Evolutionary conservation across 768 basidiomycete species (phyloP), one percentile per base, ranked within the genome.

Genomic region (Floccularia luteovirens): DNA sequence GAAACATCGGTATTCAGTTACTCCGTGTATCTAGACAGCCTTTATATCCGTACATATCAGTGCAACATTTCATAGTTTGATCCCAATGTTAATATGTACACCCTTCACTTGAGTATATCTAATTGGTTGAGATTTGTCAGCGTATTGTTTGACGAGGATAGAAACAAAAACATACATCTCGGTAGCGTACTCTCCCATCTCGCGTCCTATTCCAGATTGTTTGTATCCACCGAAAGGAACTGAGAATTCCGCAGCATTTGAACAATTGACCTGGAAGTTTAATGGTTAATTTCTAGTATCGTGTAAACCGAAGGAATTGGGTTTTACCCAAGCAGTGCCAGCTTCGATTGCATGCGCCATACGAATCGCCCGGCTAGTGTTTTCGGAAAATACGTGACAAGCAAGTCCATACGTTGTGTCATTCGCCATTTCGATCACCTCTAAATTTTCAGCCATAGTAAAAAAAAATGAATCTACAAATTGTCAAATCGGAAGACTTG

Each of bases 381-480:
- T 69, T 51, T 70, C 62, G 33, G 82, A 74, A 66, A 87, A 88
- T 41, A 92, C 74, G 5, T 83, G 79, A 2, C 80, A 77, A 5
- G 84, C 87, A 21, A 91, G 73, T 30, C 90, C 90, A 61, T 89
- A 89, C 2, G 36, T 66, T 0, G 82, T 79, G 55, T 90, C 77
- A 63, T 92, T 93, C 31, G 86, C 90, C 54, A 70, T 64, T 28
- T 58, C 58, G 42, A 79, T 54, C 24, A 67, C 73, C 39, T 81
- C 77, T 39, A 34, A 17, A 8, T n/a, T n/a, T n/a, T n/a, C n/a
- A 17, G 27, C 41, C 7, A 13, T 5, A 30, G 30, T 5, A 14
- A n/a, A 21, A 28, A 39, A 30, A 30, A 30, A 30, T 10, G 14
- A 30, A 14, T 10, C n/a, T n/a, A n/a, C n/a, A n/a, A n/a, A n/a